Evolutionary conservation across 257 asterid genomes (phyloP).

Genomic region (Solanum medicagineum): DNA sequence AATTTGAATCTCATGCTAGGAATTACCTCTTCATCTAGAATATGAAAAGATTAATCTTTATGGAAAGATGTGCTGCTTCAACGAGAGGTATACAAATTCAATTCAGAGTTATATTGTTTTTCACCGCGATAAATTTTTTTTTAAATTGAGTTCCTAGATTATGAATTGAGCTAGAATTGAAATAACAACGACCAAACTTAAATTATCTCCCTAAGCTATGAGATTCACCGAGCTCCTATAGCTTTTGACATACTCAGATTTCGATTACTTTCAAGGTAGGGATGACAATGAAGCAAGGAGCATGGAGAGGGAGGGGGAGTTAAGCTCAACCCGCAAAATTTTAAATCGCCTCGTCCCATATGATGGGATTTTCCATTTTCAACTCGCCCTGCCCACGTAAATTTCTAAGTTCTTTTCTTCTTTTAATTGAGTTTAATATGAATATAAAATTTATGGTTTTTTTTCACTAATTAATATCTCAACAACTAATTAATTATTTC

Average conservation of each 20-base stretch:
- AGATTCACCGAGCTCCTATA: neutral
- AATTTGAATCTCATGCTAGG: neutral
- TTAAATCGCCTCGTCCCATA: too few species aligned
- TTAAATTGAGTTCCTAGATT: neutral
- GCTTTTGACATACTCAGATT: neutral
- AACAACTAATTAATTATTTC: too few species aligned
- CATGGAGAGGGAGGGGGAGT: too few species aligned
- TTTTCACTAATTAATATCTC: too few species aligned
- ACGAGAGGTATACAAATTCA: neutral
- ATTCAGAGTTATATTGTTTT: neutral
- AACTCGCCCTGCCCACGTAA: too few species aligned
- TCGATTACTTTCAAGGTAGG: neutral
- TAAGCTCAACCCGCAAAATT: too few species aligned
- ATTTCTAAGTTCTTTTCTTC: too few species aligned
- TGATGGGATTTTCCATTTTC: too few species aligned
- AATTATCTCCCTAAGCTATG: neutral
- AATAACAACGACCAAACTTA: neutral
- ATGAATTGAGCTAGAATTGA: neutral
- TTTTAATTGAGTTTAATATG: too few species aligned
- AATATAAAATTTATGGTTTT: too few species aligned
- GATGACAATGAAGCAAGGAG: too few species aligned
- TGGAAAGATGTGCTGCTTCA: neutral
- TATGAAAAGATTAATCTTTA: neutral
- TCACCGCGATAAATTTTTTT: neutral
- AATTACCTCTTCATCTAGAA: neutral